These are phyloP conservation scores for Stereum hirsutum DNA, from an alignment of 1,284 basidiomycete genomes.

Conservation along the genomic window DNA sequence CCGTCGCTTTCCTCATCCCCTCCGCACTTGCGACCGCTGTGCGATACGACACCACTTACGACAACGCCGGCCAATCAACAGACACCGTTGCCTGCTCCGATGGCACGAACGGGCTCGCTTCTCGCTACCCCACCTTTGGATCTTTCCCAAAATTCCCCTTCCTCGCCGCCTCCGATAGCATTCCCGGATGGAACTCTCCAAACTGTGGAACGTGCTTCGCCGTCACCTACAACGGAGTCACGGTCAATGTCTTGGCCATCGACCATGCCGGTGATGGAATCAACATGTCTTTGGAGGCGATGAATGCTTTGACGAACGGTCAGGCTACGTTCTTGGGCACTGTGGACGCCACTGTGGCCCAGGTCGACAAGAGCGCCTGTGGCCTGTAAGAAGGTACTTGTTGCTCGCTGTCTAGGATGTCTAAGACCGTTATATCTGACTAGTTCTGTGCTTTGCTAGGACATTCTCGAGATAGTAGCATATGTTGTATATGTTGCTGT, in stretches of 20 bases:
- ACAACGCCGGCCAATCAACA: conserved; percentile 24
- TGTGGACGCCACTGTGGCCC: conserved; percentile 16
- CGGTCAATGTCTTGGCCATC: conserved; percentile 30
- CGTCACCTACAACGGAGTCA: conserved; percentile 28
- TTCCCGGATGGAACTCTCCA: conserved; percentile 31
- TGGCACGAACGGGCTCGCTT: conserved; percentile 32
- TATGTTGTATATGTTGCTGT: too few relatives aligned
- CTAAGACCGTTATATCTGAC: too few relatives aligned
- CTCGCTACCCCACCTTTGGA: conserved; percentile 35
- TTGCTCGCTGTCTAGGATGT: neutral
- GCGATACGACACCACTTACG: conserved; percentile 35
- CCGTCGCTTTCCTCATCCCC: conserved; percentile 13
- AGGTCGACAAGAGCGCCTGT: conserved; percentile 17
- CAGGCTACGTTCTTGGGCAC: conserved; percentile 16
- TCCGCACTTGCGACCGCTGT: conserved; percentile 18
- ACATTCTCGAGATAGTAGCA: too few relatives aligned
- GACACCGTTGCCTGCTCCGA: conserved; percentile 38
- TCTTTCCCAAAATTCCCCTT: conserved; percentile 40
- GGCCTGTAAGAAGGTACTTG: conserved; percentile 7
- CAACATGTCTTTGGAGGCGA: conserved; percentile 25
- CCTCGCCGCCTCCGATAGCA: conserved; percentile 34
- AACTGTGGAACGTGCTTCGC: conserved; percentile 39
- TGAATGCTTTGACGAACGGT: conserved; percentile 20
- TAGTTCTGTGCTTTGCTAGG: too few relatives aligned
- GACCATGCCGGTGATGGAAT: conserved; percentile 29